Evolutionary conservation across 2,329 filamentous ascomycete genomes (phyloP), one percentile per base, ranked within the genome.

Genomic region (Xylariaceae sp.): DNA sequence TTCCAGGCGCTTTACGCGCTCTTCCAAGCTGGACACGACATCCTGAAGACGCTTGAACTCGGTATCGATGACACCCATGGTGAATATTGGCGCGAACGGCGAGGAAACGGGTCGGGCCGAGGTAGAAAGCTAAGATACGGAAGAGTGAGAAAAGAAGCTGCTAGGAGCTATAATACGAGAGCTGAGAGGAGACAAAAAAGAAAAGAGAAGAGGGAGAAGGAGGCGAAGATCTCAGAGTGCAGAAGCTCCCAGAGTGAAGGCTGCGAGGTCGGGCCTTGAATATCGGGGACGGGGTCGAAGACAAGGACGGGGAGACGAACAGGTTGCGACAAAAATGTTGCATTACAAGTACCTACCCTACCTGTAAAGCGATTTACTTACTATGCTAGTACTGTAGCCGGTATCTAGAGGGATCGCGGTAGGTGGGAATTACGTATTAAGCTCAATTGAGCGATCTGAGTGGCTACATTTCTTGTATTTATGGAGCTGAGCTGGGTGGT

Each of bases 1-100:
- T 68, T 98, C 92, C 52, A 98, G 78, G 60, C 86, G 77, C 66
- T 84, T 81, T 57, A 98, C 85, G 59, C 90, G 84, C 61, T 78
- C 71, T 69, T 97, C 88, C 56, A 98, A 83, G 68, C 79, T 78
- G 62, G 78, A 73, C 63, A 97, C 82, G 59, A 88, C 78, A 69
- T 83, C 78, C 71, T 89, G 88, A 59, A 97, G 79, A 68, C 83
- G 77, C 65, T 88, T 81, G 61, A 94, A 79, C 63, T 88, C 80
- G 61, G 92, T 85, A 63, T 85, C 83, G 67, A 90, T 81, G 62
- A 86, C 85, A 67, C 88, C 85, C 89, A 96, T 96, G 74, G 66
- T 74, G 47, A 50, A 54, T 24, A n/a, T 42, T 35, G 36, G 7
- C 44, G 41, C 40, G 44, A 43, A 33, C 41, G 31, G 31, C 44